Evolutionary conservation across 2,329 filamentous ascomycete genomes (phyloP), one percentile per base, ranked within the genome.

Genomic region (Stagonosporopsis cucurbitacearum): DNA sequence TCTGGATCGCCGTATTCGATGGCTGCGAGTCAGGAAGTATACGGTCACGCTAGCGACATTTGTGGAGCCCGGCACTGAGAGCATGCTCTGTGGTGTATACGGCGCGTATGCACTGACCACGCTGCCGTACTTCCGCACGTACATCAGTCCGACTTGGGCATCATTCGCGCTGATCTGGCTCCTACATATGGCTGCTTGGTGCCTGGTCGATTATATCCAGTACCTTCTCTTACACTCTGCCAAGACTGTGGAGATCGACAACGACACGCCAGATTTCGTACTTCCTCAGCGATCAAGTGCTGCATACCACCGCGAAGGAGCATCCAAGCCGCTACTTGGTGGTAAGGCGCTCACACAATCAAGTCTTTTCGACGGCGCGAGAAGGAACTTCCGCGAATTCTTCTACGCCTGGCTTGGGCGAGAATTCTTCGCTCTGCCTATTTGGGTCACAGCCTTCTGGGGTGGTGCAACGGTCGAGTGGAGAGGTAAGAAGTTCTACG

Each of bases 1-100:
- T 71, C 83, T 91, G 41, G 89, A 88, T 5, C 87, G 95, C 12
- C 85, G 95, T 22, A 88, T 93, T 4, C 85, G 95, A 47, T 99
- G 95, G 95, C 80, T 98, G 22, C 86, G 95, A 6, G 96, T 96
- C 1, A 84, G 95, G 41, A 99, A 99, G 75, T 98, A 92, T 80
- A 97, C 94, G 0, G 95, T 99, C 13, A 83, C 91, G 1, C 81
- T 89, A 0, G 96, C 95, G 0, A 98, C 96, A 0, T 79, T 97
- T 1, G 91, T 97, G 2, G 95, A 99, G 72, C 95, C 94, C 0
- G 93, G 92, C 2, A 92, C 96, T 0, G 95, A 99, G 75, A 89
- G 89, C 25, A 84, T 99, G 30, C 72, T 98, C 0, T 97, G 92
- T 76, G 92, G 89, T 20, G 77, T 88, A 0, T 92, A 96, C 69